Percentiles rank a stretch among this genome's conserved stretches.
These are phyloP conservation scores for Pueraria montana DNA, from an alignment of 306 rosid species.

Conservation along the genomic window DNA sequence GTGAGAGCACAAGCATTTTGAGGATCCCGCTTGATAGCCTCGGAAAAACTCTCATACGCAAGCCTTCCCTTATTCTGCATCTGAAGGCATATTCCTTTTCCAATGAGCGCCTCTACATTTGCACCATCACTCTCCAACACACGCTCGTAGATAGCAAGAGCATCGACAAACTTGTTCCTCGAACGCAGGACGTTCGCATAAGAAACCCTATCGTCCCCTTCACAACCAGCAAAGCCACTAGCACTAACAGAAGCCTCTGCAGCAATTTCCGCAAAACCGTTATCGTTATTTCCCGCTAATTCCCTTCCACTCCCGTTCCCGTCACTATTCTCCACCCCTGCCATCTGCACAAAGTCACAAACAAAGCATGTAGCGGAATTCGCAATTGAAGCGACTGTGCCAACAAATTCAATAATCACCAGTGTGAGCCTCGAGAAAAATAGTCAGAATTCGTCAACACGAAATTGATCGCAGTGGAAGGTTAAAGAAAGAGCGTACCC, in stretches of 20 bases:
- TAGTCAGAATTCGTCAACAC: conserved; percentile 11
- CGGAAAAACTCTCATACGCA: conserved; percentile 76
- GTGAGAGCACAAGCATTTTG: conserved; percentile 81
- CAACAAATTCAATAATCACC: not conserved
- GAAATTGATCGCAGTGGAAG: conserved; percentile 5
- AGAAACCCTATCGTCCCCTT: conserved; percentile 68
- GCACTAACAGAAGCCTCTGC: conserved; percentile 43
- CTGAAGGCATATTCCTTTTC: conserved; percentile 88
- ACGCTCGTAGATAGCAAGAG: conserved; percentile 74
- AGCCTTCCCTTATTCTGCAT: conserved; percentile 84
- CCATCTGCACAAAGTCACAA: conserved; percentile 55
- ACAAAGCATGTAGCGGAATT: not conserved
- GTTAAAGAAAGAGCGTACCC: conserved; percentile 18
- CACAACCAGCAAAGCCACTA: conserved; percentile 43
- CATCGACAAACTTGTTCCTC: conserved; percentile 85
- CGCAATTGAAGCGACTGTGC: not conserved
- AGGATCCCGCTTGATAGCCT: conserved; percentile 79
- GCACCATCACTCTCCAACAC: conserved; percentile 67
- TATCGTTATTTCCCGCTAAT: conserved; percentile 48
- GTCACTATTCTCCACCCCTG: conserved; percentile 60
- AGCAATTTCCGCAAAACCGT: conserved; percentile 73
- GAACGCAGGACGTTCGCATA: conserved; percentile 82
- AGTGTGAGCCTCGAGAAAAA: not conserved
- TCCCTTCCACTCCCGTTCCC: conserved; percentile 61
- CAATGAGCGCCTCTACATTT: conserved; percentile 81